Percentiles rank a stretch among this genome's conserved stretches.
phyloP scores from a whole-genome alignment of 2,329 filamentous ascomycete species.

The Aspergillus spinulosporus region DNA sequence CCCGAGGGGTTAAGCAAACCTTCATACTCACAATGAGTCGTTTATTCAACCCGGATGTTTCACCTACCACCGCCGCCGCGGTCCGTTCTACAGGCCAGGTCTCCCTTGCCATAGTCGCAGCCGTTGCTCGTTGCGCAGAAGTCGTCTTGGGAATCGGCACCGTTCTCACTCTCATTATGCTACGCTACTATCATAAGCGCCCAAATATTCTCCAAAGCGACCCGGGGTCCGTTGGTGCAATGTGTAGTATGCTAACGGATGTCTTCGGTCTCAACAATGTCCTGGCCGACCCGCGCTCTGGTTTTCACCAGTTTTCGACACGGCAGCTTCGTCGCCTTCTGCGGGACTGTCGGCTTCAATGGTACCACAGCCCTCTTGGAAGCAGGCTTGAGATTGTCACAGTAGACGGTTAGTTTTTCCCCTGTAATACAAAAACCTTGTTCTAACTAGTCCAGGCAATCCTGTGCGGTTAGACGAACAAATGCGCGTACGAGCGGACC shows the following conservation, averaged over 20 bases:
- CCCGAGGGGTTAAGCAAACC: conserved; percentile 63
- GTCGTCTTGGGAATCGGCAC: conserved; percentile 29
- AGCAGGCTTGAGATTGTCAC: conserved; percentile 32
- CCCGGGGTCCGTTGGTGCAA: conserved; percentile 36
- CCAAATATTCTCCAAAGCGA: conserved; percentile 35
- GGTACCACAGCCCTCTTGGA: conserved; percentile 30
- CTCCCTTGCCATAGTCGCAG: conserved; percentile 31
- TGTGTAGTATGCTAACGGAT: conserved; percentile 38
- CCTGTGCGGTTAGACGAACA: conserved; percentile 28
- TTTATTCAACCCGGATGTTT: conserved; percentile 32
- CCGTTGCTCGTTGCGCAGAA: conserved; percentile 33
- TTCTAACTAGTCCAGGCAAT: conserved; percentile 21
- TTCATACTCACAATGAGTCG: conserved; percentile 36
- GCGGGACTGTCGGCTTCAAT: conserved; percentile 30
- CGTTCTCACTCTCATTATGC: conserved; percentile 27
- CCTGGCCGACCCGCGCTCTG: conserved; percentile 27
- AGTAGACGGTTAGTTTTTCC: conserved; percentile 27
- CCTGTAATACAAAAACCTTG: neutral
- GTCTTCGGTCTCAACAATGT: conserved; percentile 32
- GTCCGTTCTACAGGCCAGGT: conserved; percentile 28
- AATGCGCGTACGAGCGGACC: conserved; percentile 29
- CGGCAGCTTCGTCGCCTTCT: conserved; percentile 34
- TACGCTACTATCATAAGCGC: conserved; percentile 32
- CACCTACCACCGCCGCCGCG: conserved; percentile 25
- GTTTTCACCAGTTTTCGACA: conserved; percentile 37